Percentiles rank a stretch among this genome's conserved stretches.
phyloP scores from a whole-genome alignment of 108 stramenopile species.

The Schizochytrium sp. region DNA sequence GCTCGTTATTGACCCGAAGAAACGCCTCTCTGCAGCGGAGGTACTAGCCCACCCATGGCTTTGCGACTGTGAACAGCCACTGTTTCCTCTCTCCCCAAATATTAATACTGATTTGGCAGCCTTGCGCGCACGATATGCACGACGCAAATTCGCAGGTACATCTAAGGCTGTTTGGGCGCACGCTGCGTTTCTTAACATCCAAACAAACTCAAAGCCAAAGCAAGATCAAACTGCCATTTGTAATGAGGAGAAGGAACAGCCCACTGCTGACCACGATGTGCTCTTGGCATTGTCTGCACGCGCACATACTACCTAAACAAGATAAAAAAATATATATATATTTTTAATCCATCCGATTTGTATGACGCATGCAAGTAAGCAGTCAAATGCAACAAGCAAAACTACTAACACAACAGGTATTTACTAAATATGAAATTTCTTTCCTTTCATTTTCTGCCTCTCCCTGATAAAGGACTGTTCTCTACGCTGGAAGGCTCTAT shows the following conservation, averaged over 20 bases:
- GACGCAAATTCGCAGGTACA: not conserved
- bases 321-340: not conserved
- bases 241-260: too few species aligned
- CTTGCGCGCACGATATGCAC: not conserved
- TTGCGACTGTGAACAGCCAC: conserved; percentile 56
- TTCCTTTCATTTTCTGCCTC: too few species aligned
- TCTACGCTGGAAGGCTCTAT: too few species aligned
- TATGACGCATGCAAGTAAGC: not conserved
- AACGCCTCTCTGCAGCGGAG: conserved; percentile 78
- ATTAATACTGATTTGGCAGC: conserved; percentile 3
- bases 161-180: conserved; percentile 46
- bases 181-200: not conserved
- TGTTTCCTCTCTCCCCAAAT: not conserved
- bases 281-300: too few species aligned
- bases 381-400: not conserved
- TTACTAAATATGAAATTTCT: too few species aligned
- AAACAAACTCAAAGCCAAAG: not conserved
- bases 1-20: conserved; percentile 78
- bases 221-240: too few species aligned
- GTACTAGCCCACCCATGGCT: conserved; percentile 88
- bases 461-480: too few species aligned
- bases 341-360: not conserved
- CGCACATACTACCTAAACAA: not conserved
- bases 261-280: too few species aligned
- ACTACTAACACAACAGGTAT: too few species aligned